Conservation (phyloP, 768 basidiomycete genomes). For the Galerina marginata region DNA sequence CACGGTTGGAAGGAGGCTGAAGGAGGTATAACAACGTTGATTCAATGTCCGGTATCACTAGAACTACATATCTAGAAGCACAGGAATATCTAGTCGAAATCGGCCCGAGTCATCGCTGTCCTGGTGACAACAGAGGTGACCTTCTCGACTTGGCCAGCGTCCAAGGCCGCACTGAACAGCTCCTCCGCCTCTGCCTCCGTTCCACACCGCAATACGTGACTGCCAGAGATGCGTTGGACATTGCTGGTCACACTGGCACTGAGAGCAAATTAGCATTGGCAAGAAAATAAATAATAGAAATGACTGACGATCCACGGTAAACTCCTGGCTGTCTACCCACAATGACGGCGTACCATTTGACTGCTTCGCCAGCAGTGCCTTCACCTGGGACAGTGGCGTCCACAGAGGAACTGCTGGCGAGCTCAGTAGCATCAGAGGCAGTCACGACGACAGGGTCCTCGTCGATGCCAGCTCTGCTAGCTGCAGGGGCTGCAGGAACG, state of each 20-base stretch:
- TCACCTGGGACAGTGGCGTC: too few species aligned
- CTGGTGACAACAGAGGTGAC: neutral
- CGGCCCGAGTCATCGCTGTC: neutral
- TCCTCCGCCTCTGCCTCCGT: neutral
- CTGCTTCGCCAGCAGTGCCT: neutral
- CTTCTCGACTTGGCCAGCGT: neutral
- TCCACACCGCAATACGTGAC: neutral
- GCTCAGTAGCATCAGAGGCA: too few species aligned
- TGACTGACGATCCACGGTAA: neutral
- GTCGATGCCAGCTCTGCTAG: too few species aligned
- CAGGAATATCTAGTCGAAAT: neutral
- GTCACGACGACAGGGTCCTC: too few species aligned
- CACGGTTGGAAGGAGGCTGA: too few species aligned
- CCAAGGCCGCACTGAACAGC: neutral
- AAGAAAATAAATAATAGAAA: neutral
- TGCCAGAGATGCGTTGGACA: neutral
- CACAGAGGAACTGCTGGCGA: too few species aligned
- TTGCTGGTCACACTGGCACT: neutral
- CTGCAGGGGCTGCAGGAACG: too few species aligned
- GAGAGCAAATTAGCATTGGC: neutral
- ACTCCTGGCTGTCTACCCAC: neutral
- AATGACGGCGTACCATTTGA: neutral
- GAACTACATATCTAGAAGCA: neutral
- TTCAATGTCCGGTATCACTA: too few species aligned
- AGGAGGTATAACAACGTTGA: too few species aligned